A percentile compares a stretch with the other conserved stretches of the same genome.
phyloP scores from a whole-genome alignment of 805 yeast species.

The Candida pseudoglaebosa region DNA sequence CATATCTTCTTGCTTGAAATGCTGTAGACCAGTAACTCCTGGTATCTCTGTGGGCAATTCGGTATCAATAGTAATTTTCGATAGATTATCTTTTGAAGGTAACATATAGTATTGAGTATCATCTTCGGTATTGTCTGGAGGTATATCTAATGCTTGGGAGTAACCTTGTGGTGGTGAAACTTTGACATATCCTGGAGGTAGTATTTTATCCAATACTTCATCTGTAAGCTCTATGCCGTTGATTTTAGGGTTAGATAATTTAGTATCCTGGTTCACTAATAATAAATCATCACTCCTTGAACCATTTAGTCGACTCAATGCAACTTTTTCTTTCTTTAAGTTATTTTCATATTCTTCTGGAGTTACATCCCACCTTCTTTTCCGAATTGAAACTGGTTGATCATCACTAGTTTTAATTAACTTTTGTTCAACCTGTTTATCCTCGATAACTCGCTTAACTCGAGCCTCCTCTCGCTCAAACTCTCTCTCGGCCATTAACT shows the following conservation, averaged over 20 bases:
- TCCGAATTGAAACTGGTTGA: slow-evolving; percentile 12
- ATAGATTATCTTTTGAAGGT: slow-evolving; percentile 32
- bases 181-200: slow-evolving; percentile 51
- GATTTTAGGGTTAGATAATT: too few species aligned
- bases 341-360: slow-evolving; percentile 27
- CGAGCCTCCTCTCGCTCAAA: slow-evolving; percentile 33
- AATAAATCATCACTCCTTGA: too few species aligned
- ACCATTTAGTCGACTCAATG: not conserved
- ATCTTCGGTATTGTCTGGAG: slow-evolving; percentile 32
- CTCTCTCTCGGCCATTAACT: slow-evolving; percentile 39
- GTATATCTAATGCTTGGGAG: slow-evolving; percentile 23
- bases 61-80: slow-evolving; percentile 9
- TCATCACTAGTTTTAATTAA: not conserved
- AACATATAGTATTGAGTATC: slow-evolving; percentile 47
- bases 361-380: slow-evolving; percentile 45
- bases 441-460: slow-evolving; percentile 19
- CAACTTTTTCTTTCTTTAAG: not conserved
- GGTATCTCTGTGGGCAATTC: slow-evolving; percentile 54
- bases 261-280: too few species aligned
- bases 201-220: slow-evolving; percentile 42
- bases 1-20: slow-evolving; percentile 67
- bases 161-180: slow-evolving; percentile 43
- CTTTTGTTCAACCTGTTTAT: slow-evolving; percentile 12
- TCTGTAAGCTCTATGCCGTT: slow-evolving; percentile 38
- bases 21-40: slow-evolving; percentile 61